phyloP scores from a whole-genome alignment of 2,329 filamentous ascomycete species.

The Coniochaeta hoffmannii region DNA sequence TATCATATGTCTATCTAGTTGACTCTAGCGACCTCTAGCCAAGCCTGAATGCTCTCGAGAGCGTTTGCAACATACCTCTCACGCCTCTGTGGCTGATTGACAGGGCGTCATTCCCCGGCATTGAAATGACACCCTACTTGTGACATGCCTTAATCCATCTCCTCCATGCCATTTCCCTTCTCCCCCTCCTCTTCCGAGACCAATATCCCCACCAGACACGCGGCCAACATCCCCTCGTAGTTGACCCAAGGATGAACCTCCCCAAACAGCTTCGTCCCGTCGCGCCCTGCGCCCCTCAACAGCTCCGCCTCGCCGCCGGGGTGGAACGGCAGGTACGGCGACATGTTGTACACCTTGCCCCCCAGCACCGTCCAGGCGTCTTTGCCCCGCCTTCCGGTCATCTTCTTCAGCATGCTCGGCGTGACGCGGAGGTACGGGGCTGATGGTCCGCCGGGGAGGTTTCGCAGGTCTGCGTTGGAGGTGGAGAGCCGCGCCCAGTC shows the following conservation, averaged over 20 bases:
- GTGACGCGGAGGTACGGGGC: slow-evolving; percentile 65
- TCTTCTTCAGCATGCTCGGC: slow-evolving; percentile 67
- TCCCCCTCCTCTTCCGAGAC: slow-evolving; percentile 49
- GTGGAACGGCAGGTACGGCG: slow-evolving; percentile 83
- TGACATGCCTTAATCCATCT: slow-evolving; percentile 45
- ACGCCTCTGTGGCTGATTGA: not conserved
- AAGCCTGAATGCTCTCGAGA: too few relatives aligned
- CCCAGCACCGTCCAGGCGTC: slow-evolving; percentile 89
- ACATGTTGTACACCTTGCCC: slow-evolving; percentile 90
- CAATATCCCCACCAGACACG: slow-evolving; percentile 55
- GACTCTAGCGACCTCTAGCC: slow-evolving; percentile 1
- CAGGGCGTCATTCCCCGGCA: not conserved
- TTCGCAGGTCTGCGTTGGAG: slow-evolving; percentile 57
- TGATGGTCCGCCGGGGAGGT: slow-evolving; percentile 34
- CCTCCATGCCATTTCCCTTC: slow-evolving; percentile 40
- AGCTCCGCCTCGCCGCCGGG: slow-evolving; percentile 78
- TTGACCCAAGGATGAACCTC: slow-evolving; percentile 68
- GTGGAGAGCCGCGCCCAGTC: slow-evolving; percentile 84
- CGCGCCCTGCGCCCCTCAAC: slow-evolving; percentile 52
- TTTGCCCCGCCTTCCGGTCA: slow-evolving; percentile 75
- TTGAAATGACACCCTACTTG: too few relatives aligned
- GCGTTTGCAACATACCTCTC: too few relatives aligned
- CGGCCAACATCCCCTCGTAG: slow-evolving; percentile 60
- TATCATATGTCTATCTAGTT: slow-evolving; percentile 1
- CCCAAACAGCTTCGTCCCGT: slow-evolving; percentile 56